Evolutionary conservation across 352 stramenopile genomes (phyloP).

Genomic region (Salisapilia sapeloensis): DNA sequence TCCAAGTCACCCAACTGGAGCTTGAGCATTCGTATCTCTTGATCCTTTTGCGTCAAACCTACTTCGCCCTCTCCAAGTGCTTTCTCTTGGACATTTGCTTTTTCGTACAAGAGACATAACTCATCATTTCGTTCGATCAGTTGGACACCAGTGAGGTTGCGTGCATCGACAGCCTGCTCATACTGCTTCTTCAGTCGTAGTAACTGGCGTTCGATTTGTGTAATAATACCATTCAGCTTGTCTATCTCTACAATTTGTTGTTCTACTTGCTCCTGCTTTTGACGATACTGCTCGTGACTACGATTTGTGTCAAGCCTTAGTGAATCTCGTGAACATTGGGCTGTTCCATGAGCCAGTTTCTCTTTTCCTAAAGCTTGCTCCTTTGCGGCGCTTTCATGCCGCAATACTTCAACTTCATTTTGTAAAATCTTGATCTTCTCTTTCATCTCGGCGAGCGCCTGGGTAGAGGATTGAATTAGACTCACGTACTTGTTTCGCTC

Average conservation of each 20-base stretch:
- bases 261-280: constrained; percentile 85
- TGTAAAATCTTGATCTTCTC: constrained; percentile 93
- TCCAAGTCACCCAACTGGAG: constrained; percentile 57
- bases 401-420: constrained; percentile 89
- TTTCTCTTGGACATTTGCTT: constrained; percentile 80
- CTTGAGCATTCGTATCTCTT: constrained; percentile 61
- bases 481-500: constrained; percentile 94
- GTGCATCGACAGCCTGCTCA: constrained; percentile 73
- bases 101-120: constrained; percentile 91
- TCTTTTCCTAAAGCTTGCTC: constrained; percentile 88
- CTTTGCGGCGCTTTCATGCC: constrained; percentile 85
- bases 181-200: constrained; percentile 87
- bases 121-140: constrained; percentile 93
- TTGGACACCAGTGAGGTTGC: constrained; percentile 82
- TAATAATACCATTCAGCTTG: constrained; percentile 90
- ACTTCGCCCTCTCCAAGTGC: constrained; percentile 69
- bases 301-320: constrained; percentile 86
- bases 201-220: constrained; percentile 80
- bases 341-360: constrained; percentile 60
- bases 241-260: constrained; percentile 93
- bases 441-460: constrained; percentile 91
- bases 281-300: constrained; percentile 72
- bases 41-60: constrained; percentile 62
- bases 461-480: constrained; percentile 80
- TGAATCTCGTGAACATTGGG: constrained; percentile 79